Percentiles rank a stretch among this genome's conserved stretches.
Evolutionary conservation across 495 filamentous ascomycete genomes (phyloP).

Genomic region (Evernia prunastri): DNA sequence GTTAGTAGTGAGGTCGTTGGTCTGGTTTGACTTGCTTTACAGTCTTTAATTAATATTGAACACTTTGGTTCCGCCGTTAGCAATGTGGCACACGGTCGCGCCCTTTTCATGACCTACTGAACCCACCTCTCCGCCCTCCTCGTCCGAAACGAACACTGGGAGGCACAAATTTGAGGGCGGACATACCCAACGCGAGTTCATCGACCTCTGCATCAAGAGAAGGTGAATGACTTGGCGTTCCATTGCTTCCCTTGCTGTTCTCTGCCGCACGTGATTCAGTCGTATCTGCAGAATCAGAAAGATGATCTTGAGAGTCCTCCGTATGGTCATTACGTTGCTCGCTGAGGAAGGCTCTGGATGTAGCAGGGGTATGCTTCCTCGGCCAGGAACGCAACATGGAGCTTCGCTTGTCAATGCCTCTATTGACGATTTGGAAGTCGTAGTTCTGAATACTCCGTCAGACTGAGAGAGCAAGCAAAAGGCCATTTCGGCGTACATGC

Average conservation of each 20-base stretch:
- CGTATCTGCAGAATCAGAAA: neutral
- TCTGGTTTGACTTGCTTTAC: neutral
- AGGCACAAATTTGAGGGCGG: constrained; percentile 74
- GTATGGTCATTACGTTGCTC: constrained; percentile 9
- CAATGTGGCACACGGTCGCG: no score
- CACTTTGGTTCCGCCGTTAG: neutral
- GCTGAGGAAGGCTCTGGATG: constrained; percentile 15
- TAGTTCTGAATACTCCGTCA: constrained; percentile 50
- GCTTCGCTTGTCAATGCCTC: constrained; percentile 76
- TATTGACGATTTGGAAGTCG: constrained; percentile 81
- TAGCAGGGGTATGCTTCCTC: constrained; percentile 46
- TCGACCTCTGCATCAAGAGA: constrained; percentile 48
- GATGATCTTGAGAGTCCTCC: neutral
- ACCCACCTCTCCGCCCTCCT: constrained; percentile 43
- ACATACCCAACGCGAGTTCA: constrained; percentile 72
- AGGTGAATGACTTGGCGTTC: neutral
- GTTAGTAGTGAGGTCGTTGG: neutral
- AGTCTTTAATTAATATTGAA: neutral
- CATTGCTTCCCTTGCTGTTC: neutral
- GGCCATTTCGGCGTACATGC: neutral
- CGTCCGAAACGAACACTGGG: constrained; percentile 66
- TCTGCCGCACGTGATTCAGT: neutral
- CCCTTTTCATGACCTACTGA: constrained; percentile 23
- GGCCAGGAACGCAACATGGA: constrained; percentile 63
- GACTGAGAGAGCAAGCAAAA: neutral